Percentiles rank a stretch among this genome's conserved stretches.
Evolutionary conservation across 148 eudicot species (phyloP).

Genomic region (Fagopyrum esculentum): DNA sequence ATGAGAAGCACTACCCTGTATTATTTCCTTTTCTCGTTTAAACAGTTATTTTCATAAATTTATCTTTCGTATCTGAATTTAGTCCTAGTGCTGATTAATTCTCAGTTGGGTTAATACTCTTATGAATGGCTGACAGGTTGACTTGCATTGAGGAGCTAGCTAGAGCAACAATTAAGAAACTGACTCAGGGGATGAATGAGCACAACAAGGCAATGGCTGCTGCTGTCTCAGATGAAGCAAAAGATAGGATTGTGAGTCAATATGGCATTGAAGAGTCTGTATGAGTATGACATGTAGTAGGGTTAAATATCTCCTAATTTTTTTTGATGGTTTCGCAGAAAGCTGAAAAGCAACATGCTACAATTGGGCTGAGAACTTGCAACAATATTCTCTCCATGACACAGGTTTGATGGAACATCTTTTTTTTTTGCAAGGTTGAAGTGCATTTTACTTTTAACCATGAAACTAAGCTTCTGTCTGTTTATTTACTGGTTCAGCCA

Average conservation of each 20-base stretch:
- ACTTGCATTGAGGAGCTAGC: slow-evolving; percentile 75
- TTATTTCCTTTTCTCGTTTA: background rate
- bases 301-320: background rate
- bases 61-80: background rate
- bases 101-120: slow-evolving; percentile 2
- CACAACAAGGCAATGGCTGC: slow-evolving; percentile 70
- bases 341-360: slow-evolving; percentile 66
- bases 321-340: slow-evolving; percentile 37
- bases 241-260: slow-evolving; percentile 63
- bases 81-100: background rate
- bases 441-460: background rate
- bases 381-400: slow-evolving; percentile 91
- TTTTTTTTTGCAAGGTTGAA: background rate
- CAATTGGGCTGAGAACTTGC: slow-evolving; percentile 78
- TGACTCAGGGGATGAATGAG: slow-evolving; percentile 83
- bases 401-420: slow-evolving; percentile 36
- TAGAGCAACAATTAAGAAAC: slow-evolving; percentile 68
- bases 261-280: slow-evolving; percentile 1
- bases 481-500: slow-evolving; percentile 41
- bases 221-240: slow-evolving; percentile 70
- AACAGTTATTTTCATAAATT: background rate
- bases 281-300: slow-evolving; percentile 4
- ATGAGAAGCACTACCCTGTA: background rate
- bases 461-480: slow-evolving; percentile 1
- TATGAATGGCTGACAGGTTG: slow-evolving; percentile 37